Conservation (phyloP, 2,329 filamentous ascomycete genomes). For the Alternaria burnsii region DNA sequence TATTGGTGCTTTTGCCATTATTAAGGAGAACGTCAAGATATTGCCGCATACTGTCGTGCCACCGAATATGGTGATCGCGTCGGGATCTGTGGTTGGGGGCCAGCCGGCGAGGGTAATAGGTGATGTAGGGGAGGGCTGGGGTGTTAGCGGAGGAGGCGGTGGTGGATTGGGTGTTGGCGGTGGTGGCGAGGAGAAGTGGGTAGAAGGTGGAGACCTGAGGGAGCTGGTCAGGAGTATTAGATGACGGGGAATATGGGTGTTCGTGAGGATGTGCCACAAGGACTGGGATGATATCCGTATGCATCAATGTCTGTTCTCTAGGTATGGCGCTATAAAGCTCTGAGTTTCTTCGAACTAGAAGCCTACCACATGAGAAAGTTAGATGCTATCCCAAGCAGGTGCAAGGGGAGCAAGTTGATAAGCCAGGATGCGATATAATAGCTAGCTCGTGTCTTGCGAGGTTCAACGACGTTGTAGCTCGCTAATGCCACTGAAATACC, state of each 20-base stretch:
- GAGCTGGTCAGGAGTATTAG: conserved; percentile 58
- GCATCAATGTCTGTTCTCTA: background rate
- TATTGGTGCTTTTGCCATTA: conserved; percentile 85
- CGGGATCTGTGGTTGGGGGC: conserved; percentile 84
- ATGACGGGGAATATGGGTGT: conserved; percentile 11
- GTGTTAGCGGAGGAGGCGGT: conserved; percentile 50
- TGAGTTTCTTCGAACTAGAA: background rate
- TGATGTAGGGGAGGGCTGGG: conserved; percentile 63
- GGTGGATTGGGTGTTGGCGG: conserved; percentile 48
- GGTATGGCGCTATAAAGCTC: background rate
- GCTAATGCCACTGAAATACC: background rate
- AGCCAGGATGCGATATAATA: background rate
- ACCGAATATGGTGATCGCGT: conserved; percentile 88
- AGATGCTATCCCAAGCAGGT: background rate
- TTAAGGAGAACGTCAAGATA: conserved; percentile 92
- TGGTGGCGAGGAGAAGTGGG: conserved; percentile 56
- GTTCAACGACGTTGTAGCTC: background rate
- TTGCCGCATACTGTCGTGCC: conserved; percentile 86
- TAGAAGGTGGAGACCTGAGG: conserved; percentile 60
- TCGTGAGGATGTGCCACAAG: background rate
- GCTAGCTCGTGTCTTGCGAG: background rate
- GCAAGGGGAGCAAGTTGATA: no score
- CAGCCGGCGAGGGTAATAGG: conserved; percentile 58
- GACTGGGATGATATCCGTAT: background rate
- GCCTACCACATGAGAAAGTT: background rate